Base-by-base conservation (phyloP, 257 asterid species). In the Solanum chilense region DNA sequence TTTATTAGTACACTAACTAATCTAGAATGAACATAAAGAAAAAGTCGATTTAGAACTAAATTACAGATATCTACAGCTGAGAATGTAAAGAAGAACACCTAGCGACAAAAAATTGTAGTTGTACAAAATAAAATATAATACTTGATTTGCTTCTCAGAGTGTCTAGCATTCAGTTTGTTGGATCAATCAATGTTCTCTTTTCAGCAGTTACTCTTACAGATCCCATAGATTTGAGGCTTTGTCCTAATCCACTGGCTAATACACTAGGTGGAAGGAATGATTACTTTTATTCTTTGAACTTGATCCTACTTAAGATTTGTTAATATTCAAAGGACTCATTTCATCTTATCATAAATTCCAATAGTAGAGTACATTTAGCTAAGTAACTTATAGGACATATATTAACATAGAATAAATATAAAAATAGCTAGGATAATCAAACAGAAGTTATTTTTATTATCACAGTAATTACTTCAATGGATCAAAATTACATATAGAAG, bases 401-500 rank as follows among this genome's bases (percentile, higher is more conserved):
- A 18, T 7, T 56, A 56, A 8, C 66, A 52, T 52, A 56, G 25
- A 56, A 56, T 25, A 64, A 25, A 56, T 56, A 56, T 20, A 56
- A 20, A 56, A 20, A 56, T 56, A 56, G 14, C 77, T 33, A 70
- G 42, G 44, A 29, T 70, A 70, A 5, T 13, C 56, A 13, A 13
- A 47, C 18, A 14, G 12, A 33, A 11, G 88, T 88, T 39, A 89
- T 41, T 1, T 88, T 90, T 37, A 71, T 88, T 45, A 90, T 58
- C 12, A 58, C 25, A 8, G 12, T 58, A 58, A 18, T 4, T 20
- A 58, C 12, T 58, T 58, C 78, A 88, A 60, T 3, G 5, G 6
- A 21, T 60, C 29, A 60, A 60, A 60, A 1, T 21, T 21, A 21
- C 27, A 60, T 21, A 21, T 8, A 60, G 68, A 60, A 21, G 27